Evolutionary conservation across 257 asterid species (phyloP).

Genomic region (Coffea canephora): DNA sequence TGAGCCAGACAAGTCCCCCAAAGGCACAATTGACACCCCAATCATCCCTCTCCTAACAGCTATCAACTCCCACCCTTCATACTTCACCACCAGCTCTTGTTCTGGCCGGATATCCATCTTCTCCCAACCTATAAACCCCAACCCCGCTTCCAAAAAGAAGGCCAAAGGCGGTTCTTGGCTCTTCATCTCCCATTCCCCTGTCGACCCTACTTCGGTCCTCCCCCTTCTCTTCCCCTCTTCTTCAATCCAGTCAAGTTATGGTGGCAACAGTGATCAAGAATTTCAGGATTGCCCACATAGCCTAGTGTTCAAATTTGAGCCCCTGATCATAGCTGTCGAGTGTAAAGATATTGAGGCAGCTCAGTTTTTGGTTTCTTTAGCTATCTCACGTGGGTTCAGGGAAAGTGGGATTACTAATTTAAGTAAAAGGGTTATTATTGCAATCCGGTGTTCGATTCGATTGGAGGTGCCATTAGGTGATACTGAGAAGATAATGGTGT

Average conservation of each 20-base stretch:
- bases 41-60: conserved; percentile 64
- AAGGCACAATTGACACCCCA: conserved; percentile 76
- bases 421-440: conserved; percentile 73
- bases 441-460: conserved; percentile 81
- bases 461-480: conserved; percentile 88
- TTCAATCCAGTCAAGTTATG: not conserved
- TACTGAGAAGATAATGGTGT: conserved; percentile 54
- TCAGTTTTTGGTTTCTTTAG: conserved; percentile 65
- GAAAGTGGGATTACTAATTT: conserved; percentile 93
- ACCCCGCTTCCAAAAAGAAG: conserved; percentile 54
- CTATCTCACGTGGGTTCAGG: conserved; percentile 82
- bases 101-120: conserved; percentile 95
- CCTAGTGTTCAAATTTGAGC: conserved; percentile 81
- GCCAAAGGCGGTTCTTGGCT: conserved; percentile 93
- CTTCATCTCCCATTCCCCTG: conserved; percentile 75
- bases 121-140: conserved; percentile 49
- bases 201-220: conserved; percentile 40
- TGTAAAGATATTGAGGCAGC: conserved; percentile 65
- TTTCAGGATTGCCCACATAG: conserved; percentile 11
- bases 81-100: conserved; percentile 98
- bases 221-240: conserved; percentile 48
- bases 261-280: not conserved
- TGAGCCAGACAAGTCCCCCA: conserved; percentile 87
- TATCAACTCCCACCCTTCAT: conserved; percentile 74
- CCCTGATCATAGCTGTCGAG: conserved; percentile 86